Evolutionary conservation across 352 stramenopile species (phyloP), one percentile per base, ranked within the genome.

Genomic region (Phytophthora macrochlamydospora): DNA sequence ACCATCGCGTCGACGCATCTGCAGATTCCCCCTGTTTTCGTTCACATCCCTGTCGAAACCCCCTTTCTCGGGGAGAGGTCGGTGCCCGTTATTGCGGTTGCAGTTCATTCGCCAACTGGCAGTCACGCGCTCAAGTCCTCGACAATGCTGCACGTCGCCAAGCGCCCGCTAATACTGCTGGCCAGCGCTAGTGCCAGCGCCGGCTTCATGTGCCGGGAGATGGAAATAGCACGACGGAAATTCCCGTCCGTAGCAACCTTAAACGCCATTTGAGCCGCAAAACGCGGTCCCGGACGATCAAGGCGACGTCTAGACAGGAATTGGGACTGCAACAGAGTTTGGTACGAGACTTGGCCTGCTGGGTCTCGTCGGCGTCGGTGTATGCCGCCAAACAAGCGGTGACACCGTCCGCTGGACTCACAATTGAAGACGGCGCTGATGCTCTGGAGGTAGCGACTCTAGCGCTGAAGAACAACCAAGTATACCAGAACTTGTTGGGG

Each of bases 321-420:
- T 67, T 91, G 11, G 82, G 81, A 8, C 71, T 90, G 59, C 81
- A 91, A 48, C 85, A 93, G 70, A 93, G 85, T 71, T 64, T 87
- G 31, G 71, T 74, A 29, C 80, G 85, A 45, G 81, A 93, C 44
- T 57, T 93, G 38, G 85, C 81, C 32, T 90, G 83, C 53, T 89
- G 78, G 71, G 71, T 90, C 37, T 89, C 85, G 30, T 87, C 79
- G 0, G 77, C 77, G 45, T 89, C 75, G 2, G 83, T 93, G 28
- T 81, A 75, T 35, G 82, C 81, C 1, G 79, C 82, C 4, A 76
- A 77, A 4, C 78, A 84, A 56, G 78, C 81, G 50, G 83, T 89
- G 46, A 73, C 84, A 51, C 79, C 71, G 13, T 53, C 67, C 0
- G 29, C 52, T 1, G 49, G 43, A 38, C 62, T 69, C 32, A 4